A percentile compares a stretch with the other conserved stretches of the same genome.
These are phyloP conservation scores for Conticribra guillardii DNA, from an alignment of 108 stramenopile species.

Conservation along the genomic window DNA sequence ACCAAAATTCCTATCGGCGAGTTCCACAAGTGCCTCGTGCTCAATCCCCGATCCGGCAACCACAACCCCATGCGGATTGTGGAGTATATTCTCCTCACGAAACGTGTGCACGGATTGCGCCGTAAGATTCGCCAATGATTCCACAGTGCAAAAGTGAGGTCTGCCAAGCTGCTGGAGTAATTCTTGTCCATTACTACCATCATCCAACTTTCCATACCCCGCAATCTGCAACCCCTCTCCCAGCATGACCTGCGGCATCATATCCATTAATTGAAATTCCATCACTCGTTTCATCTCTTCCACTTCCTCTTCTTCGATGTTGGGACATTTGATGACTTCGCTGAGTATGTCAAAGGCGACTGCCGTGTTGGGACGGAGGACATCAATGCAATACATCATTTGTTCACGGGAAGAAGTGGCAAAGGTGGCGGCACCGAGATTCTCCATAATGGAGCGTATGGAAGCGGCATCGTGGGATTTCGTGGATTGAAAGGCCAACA, in stretches of 20 bases:
- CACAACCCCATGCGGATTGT: conserved; percentile 82
- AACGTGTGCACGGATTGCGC: conserved; percentile 71
- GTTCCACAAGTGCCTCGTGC: conserved; percentile 88
- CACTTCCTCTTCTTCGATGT: conserved; percentile 60
- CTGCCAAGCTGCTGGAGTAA: conserved; percentile 81
- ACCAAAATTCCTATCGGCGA: conserved; percentile 85
- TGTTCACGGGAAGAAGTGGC: conserved; percentile 89
- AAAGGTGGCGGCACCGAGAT: conserved; percentile 79
- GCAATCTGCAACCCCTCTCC: conserved; percentile 92
- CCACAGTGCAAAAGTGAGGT: conserved; percentile 78
- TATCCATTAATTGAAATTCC: conserved; percentile 83
- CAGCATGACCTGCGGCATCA: conserved; percentile 69
- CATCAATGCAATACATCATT: conserved; percentile 92
- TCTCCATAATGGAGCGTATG: conserved; percentile 61
- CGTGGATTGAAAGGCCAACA: conserved; percentile 89
- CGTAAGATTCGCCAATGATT: conserved; percentile 65
- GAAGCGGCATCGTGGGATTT: conserved; percentile 44
- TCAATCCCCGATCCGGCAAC: conserved; percentile 94
- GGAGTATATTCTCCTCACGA: conserved; percentile 57
- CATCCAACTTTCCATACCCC: conserved; percentile 72
- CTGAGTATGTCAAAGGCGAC: conserved; percentile 79
- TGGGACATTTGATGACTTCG: conserved; percentile 74
- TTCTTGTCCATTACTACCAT: neutral
- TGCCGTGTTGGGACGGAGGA: conserved; percentile 85
- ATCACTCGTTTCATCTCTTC: conserved; percentile 77